Percentiles rank a stretch among this genome's conserved stretches.
Conservation (phyloP, 116 monocot genomes). For the Zostera marina region DNA sequence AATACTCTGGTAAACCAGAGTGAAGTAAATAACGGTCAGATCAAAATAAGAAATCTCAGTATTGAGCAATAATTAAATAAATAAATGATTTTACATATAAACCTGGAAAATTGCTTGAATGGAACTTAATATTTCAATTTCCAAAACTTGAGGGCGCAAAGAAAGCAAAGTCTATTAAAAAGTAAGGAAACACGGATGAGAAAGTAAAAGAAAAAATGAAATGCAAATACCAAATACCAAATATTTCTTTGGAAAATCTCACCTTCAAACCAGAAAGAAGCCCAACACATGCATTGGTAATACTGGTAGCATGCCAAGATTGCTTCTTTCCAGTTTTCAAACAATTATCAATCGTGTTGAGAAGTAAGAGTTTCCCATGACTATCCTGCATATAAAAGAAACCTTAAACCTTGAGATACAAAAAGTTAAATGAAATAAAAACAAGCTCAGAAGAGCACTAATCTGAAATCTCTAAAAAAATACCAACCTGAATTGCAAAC, state of each 20-base stretch:
- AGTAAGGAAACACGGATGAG: background rate
- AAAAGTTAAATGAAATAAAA: background rate
- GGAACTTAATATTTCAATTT: conserved; percentile 45
- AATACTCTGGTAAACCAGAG: conserved; percentile 33
- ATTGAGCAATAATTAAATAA: background rate
- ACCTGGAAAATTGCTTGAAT: conserved; percentile 82
- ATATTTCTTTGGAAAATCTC: background rate
- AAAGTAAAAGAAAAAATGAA: background rate
- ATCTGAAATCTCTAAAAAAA: background rate
- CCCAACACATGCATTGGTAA: conserved; percentile 87
- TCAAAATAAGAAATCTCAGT: background rate
- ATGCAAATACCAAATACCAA: conserved; percentile 1
- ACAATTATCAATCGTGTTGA: conserved; percentile 70
- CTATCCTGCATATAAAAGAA: conserved; percentile 31
- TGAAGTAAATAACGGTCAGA: background rate
- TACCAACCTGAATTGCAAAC: conserved; percentile 66
- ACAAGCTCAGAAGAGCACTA: background rate
- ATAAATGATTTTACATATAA: background rate
- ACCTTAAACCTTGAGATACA: background rate
- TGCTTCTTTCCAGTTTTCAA: conserved; percentile 67
- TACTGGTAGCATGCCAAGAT: conserved; percentile 38
- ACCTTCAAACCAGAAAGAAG: conserved; percentile 86
- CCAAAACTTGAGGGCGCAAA: conserved; percentile 34
- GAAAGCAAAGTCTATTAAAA: conserved; percentile 33
- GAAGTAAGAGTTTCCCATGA: conserved; percentile 44